phyloP scores from a whole-genome alignment of 2,329 filamentous ascomycete species.

The Neonectria magnoliae region DNA sequence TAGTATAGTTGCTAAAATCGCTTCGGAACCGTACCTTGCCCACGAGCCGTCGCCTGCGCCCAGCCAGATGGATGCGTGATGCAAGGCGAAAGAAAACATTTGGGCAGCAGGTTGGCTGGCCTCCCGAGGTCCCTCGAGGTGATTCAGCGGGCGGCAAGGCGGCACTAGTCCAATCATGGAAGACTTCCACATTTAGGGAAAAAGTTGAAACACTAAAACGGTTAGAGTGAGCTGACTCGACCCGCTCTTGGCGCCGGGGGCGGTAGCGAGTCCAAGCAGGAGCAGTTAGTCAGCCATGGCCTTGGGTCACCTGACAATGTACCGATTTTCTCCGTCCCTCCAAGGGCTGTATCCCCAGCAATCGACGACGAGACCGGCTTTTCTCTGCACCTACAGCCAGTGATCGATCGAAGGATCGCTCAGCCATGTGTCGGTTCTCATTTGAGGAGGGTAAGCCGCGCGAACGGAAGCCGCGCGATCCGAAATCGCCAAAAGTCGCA shows the following conservation, averaged over 20 bases:
- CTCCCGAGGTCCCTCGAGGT: neutral
- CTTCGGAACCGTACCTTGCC: neutral
- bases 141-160: neutral
- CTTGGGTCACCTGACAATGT: neutral
- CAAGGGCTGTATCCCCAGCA: neutral
- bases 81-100: neutral
- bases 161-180: neutral
- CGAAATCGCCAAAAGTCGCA: neutral
- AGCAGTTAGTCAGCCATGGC: neutral
- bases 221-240: neutral
- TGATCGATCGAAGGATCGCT: neutral
- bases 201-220: neutral
- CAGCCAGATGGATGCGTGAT: neutral
- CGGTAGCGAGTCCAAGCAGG: neutral
- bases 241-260: neutral
- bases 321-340: neutral
- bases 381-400: neutral
- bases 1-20: neutral
- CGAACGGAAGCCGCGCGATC: neutral
- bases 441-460: neutral
- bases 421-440: neutral
- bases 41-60: neutral
- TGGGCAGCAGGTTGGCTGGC: neutral
- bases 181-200: neutral
- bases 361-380: neutral